Evolutionary conservation across 2,329 filamentous ascomycete species (phyloP).

Genomic region (Calonectria pteridis): DNA sequence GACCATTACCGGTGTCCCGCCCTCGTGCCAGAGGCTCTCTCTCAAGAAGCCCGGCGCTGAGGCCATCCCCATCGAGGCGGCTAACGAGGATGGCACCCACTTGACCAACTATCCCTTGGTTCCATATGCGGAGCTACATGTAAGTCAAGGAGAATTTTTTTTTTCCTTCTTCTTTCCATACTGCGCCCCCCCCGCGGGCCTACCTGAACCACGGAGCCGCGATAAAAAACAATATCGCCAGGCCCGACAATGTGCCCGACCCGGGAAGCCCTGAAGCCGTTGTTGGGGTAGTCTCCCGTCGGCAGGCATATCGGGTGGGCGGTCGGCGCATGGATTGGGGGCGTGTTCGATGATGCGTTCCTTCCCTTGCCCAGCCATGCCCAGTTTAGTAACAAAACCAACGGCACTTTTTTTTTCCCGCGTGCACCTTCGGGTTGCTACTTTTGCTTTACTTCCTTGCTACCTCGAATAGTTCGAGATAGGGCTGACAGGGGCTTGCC

Average conservation of each 20-base stretch:
- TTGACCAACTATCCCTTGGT: conserved; percentile 76
- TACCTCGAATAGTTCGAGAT: conserved; percentile 37
- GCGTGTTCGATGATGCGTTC: conserved; percentile 15
- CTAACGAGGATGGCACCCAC: conserved; percentile 78
- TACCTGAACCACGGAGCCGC: conserved; percentile 16
- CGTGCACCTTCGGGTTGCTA: conserved; percentile 14
- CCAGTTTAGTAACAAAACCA: conserved; percentile 22
- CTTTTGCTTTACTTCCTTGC: conserved; percentile 20
- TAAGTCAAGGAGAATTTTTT: conserved; percentile 63
- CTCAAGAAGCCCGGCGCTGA: conserved; percentile 73
- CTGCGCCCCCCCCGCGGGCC: conserved; percentile 10
- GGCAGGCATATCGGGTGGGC: conserved; percentile 26
- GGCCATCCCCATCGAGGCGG: conserved; percentile 74
- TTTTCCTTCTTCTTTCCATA: conserved; percentile 24
- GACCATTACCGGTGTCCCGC: conserved; percentile 91
- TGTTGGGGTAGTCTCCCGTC: conserved; percentile 24
- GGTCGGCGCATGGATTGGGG: conserved; percentile 18
- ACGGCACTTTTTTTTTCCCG: conserved; percentile 25
- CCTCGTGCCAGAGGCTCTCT: conserved; percentile 79
- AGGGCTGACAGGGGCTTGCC: conserved; percentile 46
- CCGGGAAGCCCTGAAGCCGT: conserved; percentile 1
- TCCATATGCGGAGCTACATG: conserved; percentile 83
- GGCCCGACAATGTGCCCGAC: conserved; percentile 8
- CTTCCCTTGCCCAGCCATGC: conserved; percentile 28
- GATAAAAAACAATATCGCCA: conserved; percentile 34